Evolutionary conservation across 2,329 filamentous ascomycete species (phyloP), one percentile per base, ranked within the genome.

Genomic region (Lachnellula willkommii): DNA sequence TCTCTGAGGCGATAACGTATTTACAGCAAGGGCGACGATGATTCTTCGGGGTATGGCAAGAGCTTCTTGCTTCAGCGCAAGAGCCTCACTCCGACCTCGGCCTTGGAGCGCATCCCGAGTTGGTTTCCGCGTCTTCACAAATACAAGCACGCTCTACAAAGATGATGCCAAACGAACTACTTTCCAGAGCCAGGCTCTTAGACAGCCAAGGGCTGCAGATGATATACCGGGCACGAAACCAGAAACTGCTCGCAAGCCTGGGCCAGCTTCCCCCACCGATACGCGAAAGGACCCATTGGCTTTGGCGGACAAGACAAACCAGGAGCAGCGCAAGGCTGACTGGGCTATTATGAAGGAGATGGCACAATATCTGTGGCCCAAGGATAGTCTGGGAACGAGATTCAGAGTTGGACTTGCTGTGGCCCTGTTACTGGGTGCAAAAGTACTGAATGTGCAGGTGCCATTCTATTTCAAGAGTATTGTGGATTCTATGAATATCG

Each of bases 261-360:
- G 52, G 15, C 58, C 59, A 42, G 60, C 59, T 32, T 50, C 48
- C 12, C 56, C 60, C n/a, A 51, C 53, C 28, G 48, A 50, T 8
- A 51, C 59, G 15, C 65, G 65, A 22, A 73, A 73, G 56, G 84
- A 86, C 64, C 78, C 82, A 32, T 72, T 92, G 45, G 80, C 88
- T 20, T 74, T 79, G 12, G 78, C 87, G 68, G 80, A 88, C 59
- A 85, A 83, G 68, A 84, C 83, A 50, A 86, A 84, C 20, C 85
- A 92, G 66, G 90, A 96, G 74, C 95, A 99, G 79, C 84, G 94
- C 65, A 95, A 92, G 74, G 93, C 92, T 8, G 94, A 99, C 69
- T 96, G 93, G 93, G 92, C 92, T 48, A 99, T 99, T 64, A 94
- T 99, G 79, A 95, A 89, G 74, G 93, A 99, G 72, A 97, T 99